These are phyloP conservation scores for Rhodotorula mucilaginosa DNA, from an alignment of 1,284 basidiomycete species.

Conservation along the genomic window DNA sequence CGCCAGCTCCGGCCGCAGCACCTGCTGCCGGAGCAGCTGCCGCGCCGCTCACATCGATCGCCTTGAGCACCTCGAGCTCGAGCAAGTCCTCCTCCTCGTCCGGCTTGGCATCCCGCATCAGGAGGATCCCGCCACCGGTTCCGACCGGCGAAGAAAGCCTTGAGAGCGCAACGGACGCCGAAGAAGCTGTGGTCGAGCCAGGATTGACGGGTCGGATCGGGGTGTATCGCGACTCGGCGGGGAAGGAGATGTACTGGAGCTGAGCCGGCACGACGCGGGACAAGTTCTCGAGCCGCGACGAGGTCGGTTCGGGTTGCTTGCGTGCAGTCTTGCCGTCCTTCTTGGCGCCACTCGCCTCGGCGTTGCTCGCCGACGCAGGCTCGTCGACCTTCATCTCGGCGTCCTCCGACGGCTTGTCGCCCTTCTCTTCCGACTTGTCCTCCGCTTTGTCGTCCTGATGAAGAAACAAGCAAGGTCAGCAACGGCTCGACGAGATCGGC, in stretches of 20 bases:
- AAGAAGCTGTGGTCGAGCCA: conserved; percentile 34
- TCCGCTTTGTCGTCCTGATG: conserved; percentile 49
- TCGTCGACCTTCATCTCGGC: conserved; percentile 56
- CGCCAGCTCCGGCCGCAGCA: conserved; percentile 37
- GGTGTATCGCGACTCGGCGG: conserved; percentile 72
- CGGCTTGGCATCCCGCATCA: conserved; percentile 68
- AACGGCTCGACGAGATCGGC: too few species aligned
- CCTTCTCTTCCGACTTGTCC: background rate
- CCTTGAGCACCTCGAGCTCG: conserved; percentile 55
- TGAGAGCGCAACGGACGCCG: background rate
- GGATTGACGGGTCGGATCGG: conserved; percentile 75
- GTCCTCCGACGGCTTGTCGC: conserved; percentile 44
- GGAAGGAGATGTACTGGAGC: conserved; percentile 78
- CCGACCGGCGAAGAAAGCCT: conserved; percentile 46
- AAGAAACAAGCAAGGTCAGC: background rate
- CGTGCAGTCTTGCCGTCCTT: conserved; percentile 51
- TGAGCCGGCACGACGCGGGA: conserved; percentile 91
- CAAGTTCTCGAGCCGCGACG: conserved; percentile 79
- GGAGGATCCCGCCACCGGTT: conserved; percentile 78
- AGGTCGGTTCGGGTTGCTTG: conserved; percentile 62
- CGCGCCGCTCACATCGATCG: conserved; percentile 50
- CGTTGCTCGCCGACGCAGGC: conserved; percentile 50
- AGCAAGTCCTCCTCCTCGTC: conserved; percentile 67
- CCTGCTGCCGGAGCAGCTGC: conserved; percentile 45
- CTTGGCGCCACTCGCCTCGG: background rate